Evolutionary conservation across 1,284 basidiomycete genomes (phyloP).

Genomic region (Chiua sp.): DNA sequence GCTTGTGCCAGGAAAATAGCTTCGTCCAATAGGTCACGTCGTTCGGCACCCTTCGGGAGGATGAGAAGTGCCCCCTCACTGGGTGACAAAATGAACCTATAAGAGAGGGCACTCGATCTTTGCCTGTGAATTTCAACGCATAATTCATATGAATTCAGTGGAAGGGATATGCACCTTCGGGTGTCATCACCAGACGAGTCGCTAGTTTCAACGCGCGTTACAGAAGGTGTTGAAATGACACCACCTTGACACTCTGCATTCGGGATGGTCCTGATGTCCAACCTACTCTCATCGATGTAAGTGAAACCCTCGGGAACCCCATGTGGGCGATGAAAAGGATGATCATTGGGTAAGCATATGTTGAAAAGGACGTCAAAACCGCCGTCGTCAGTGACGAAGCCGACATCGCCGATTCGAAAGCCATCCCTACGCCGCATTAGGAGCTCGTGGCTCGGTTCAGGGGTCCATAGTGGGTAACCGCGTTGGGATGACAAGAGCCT

Average conservation of each 20-base stretch:
- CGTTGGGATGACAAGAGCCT: slow-evolving; percentile 28
- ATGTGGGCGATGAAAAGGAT: slow-evolving; percentile 15
- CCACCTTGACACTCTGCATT: slow-evolving; percentile 2
- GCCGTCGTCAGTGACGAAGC: slow-evolving; percentile 23
- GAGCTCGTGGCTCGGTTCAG: slow-evolving; percentile 26
- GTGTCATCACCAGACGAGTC: not conserved
- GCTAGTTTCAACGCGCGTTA: not conserved
- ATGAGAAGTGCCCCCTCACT: slow-evolving; percentile 18
- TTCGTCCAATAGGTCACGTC: slow-evolving; percentile 7
- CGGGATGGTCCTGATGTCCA: slow-evolving; percentile 10
- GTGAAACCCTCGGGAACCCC: slow-evolving; percentile 20
- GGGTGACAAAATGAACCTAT: slow-evolving; percentile 3
- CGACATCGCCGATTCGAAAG: slow-evolving; percentile 21
- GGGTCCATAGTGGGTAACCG: slow-evolving; percentile 35
- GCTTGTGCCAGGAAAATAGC: slow-evolving; percentile 11
- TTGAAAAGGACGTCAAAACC: slow-evolving; percentile 37
- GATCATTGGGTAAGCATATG: slow-evolving; percentile 22
- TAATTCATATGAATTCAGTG: not conserved
- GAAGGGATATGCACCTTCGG: not conserved
- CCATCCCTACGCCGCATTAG: slow-evolving; percentile 21
- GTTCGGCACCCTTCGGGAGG: slow-evolving; percentile 18
- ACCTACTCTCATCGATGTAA: not conserved
- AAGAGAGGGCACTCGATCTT: not conserved
- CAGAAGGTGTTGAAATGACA: slow-evolving; percentile 6
- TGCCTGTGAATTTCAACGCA: not conserved